Conservation (phyloP, 2,329 filamentous ascomycete genomes). For the Aspergillus fructus region DNA sequence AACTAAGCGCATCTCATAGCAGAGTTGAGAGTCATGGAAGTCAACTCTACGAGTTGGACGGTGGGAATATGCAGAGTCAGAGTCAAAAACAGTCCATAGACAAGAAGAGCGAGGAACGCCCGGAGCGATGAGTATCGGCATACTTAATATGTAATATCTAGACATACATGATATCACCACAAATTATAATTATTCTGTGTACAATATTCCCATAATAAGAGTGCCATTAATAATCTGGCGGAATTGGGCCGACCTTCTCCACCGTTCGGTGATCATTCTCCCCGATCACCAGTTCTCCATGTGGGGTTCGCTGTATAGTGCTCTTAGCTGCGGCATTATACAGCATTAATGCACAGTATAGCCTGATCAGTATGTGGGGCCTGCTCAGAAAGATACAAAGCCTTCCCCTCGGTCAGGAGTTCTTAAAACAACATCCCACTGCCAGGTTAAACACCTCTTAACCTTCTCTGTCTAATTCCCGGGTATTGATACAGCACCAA, state of each 20-base stretch:
- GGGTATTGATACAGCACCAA: not conserved
- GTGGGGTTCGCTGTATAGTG: too few relatives aligned
- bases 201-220: too few relatives aligned
- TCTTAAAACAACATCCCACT: not conserved
- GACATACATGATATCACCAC: not conserved
- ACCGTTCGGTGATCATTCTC: too few relatives aligned
- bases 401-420: not conserved
- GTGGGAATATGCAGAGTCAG: not conserved
- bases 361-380: too few relatives aligned
- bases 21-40: not conserved
- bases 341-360: too few relatives aligned
- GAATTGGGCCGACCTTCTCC: too few relatives aligned
- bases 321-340: too few relatives aligned
- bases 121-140: not conserved
- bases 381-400: too few relatives aligned
- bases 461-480: not conserved
- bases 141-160: not conserved
- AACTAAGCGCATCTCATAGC: not conserved
- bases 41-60: not conserved
- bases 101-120: too few relatives aligned
- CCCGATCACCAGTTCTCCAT: too few relatives aligned
- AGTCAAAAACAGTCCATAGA: not conserved
- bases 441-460: not conserved
- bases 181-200: too few relatives aligned
- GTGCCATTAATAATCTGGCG: too few relatives aligned